Evolutionary conservation across 352 stramenopile genomes (phyloP).

Genomic region (Pythium monospermum): DNA sequence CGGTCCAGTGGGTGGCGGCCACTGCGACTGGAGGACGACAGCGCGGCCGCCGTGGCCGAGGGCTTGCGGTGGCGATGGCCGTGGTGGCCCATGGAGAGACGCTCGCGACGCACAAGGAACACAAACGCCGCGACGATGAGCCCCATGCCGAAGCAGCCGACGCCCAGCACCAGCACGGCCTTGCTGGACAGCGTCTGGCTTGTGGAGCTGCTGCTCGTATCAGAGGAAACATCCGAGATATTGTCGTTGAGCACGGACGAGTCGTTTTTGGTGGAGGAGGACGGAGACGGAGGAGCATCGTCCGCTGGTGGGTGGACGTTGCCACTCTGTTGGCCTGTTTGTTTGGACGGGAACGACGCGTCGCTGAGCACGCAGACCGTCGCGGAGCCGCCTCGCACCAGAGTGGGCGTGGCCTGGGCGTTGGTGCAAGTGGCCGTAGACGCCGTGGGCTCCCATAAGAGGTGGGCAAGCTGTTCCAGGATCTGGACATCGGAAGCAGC

Average conservation of each 20-base stretch:
- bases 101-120: constrained; percentile 14
- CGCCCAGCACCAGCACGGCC: constrained; percentile 14
- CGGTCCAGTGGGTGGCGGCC: constrained; percentile 23
- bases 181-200: constrained; percentile 19
- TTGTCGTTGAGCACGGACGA: constrained; percentile 4
- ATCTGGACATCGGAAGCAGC: constrained; percentile 14
- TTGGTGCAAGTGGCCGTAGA: constrained; percentile 5
- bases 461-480: constrained; percentile 1
- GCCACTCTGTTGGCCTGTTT: not conserved
- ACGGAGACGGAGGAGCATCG: not conserved
- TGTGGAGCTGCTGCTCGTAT: not conserved
- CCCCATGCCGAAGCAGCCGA: constrained; percentile 21
- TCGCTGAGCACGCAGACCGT: constrained; percentile 21
- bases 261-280: not conserved
- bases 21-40: no score
- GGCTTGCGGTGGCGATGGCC: not conserved
- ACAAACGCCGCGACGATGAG: constrained; percentile 21
- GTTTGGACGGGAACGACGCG: not conserved
- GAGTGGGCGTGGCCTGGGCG: constrained; percentile 3
- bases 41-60: no score
- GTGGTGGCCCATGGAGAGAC: no score
- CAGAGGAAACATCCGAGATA: not conserved
- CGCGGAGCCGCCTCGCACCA: constrained; percentile 3
- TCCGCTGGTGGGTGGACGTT: not conserved
- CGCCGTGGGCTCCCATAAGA: not conserved